phyloP scores from a whole-genome alignment of 116 monocot genomes.

The Papilionanthe hybrid region DNA sequence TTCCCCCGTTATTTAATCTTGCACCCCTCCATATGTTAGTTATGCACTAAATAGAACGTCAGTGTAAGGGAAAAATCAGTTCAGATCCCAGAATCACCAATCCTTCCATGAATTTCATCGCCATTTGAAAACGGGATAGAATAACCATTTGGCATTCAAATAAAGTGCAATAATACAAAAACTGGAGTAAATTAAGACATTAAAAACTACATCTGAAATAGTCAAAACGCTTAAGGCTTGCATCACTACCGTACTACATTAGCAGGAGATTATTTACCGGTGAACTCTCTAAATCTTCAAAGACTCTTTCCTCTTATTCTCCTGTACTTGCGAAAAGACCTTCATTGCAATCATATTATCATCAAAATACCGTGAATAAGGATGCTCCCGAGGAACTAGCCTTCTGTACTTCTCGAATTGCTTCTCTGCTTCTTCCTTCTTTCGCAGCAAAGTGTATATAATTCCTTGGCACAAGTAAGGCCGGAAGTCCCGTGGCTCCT shows the following conservation, averaged over 20 bases:
- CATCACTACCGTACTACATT: neutral
- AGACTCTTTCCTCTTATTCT: constrained; percentile 21
- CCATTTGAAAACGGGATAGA: neutral
- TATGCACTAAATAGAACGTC: neutral
- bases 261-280: neutral
- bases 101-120: neutral
- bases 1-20: neutral
- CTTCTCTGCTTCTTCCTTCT: constrained; percentile 67
- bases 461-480: constrained; percentile 77
- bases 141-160: neutral
- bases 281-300: constrained; percentile 10
- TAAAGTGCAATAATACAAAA: neutral
- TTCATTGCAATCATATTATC: constrained; percentile 57
- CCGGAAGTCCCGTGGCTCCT: constrained; percentile 76
- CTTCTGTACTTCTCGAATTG: constrained; percentile 69
- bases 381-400: constrained; percentile 64
- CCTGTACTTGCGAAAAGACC: constrained; percentile 35
- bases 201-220: neutral
- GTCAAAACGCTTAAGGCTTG: neutral
- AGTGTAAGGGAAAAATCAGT: neutral
- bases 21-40: neutral
- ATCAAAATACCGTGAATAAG: constrained; percentile 48
- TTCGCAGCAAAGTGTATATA: constrained; percentile 56
- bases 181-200: neutral
- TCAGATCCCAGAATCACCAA: neutral